phyloP scores from a whole-genome alignment of 2,329 filamentous ascomycete species.

The Ceratocystis diversiconidia region DNA sequence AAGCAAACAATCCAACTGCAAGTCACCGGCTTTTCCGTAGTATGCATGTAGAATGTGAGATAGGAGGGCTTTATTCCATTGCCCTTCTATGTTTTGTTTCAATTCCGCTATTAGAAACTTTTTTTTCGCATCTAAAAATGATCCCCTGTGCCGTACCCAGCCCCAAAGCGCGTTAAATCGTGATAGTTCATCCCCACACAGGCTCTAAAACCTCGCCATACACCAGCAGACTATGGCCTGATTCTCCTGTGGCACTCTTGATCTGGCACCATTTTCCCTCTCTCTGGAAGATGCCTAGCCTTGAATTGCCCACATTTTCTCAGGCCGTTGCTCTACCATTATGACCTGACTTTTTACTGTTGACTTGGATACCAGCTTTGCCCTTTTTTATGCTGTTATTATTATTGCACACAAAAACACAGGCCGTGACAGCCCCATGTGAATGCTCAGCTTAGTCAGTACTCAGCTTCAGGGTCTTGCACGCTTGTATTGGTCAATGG shows the following conservation, averaged over 20 bases:
- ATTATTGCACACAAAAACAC: neutral
- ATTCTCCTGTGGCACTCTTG: neutral
- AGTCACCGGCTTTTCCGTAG: neutral
- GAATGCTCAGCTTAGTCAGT: neutral
- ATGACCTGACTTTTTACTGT: neutral
- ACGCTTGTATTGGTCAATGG: constrained; percentile 5
- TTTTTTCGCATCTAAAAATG: neutral
- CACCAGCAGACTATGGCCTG: neutral
- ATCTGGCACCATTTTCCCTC: neutral
- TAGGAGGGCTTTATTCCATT: neutral
- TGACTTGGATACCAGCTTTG: neutral
- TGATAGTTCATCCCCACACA: neutral
- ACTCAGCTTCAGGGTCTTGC: neutral
- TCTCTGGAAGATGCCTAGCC: neutral
- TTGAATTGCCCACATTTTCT: neutral
- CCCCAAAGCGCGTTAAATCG: neutral
- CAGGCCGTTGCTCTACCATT: neutral
- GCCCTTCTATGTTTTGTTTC: neutral
- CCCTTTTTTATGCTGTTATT: neutral
- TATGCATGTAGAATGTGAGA: neutral
- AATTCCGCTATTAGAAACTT: neutral
- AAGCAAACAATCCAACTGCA: neutral
- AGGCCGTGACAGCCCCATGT: neutral
- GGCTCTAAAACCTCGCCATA: neutral
- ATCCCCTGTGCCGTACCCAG: neutral